Evolutionary conservation across 1,139 yeast genomes (phyloP), one percentile per base, ranked within the genome.

Genomic region (Pichia cactophila): DNA sequence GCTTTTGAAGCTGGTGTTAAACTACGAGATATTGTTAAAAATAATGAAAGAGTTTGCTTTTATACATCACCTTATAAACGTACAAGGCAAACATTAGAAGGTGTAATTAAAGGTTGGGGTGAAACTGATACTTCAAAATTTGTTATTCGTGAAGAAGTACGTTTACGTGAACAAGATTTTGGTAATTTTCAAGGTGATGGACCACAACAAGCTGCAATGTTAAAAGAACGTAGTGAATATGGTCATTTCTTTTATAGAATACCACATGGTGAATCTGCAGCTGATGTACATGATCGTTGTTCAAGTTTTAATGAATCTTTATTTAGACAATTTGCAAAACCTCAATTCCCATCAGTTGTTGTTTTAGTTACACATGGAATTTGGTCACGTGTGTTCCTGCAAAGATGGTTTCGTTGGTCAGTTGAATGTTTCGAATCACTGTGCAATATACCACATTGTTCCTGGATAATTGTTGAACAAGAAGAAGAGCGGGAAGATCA

Each of bases 181-280:
- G 97, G 97, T 26, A 89, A 89, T 63, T 88, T 87, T 66, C 97
- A 89, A 67, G 77, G 83, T 50, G 78, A 84, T 40, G 76, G 83
- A 3, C 83, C 76, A 50, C 89, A 83, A 56, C 87, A 89, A 94
- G 82, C 81, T 58, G 69, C 71, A 57, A 81, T 86, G 36, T 84
- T 94, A 88, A 74, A 75, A 49, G 94, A 86, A 58, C 69, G 97
- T 43, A 90, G 95, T 0, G 81, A 81, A 56, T 89, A 89, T 66
- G 97, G 97, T 0, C 96, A 88, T 66, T 89, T 89, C 58, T 89
- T 89, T 66, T 89, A 85, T 63, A 69, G 97, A 49, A 89, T 89
- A 35, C 96, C 96, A 11, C 82, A 86, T 61, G 97, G 97, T 5
- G 97, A 89, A 64, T 83, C 92, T 60, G 97, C 96, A 0, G 97